phyloP scores from a whole-genome alignment of 305 asterid genomes.

The Rubia tinctorum region DNA sequence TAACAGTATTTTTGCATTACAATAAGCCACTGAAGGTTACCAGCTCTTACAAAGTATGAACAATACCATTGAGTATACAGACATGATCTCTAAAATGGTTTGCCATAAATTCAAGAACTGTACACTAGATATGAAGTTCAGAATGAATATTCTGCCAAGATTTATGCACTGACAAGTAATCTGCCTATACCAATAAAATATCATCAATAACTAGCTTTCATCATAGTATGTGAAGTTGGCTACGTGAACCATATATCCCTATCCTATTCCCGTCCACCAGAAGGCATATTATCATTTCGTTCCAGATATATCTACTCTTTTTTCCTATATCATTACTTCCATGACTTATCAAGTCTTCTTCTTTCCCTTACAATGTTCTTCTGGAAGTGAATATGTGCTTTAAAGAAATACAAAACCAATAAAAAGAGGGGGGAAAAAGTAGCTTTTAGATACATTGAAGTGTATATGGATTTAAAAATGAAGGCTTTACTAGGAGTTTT shows the following conservation, averaged over 20 bases:
- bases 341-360: background rate
- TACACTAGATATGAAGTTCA: background rate
- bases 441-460: background rate
- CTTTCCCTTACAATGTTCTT: background rate
- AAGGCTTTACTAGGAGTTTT: background rate
- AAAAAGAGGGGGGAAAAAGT: too few relatives aligned
- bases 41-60: background rate
- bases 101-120: background rate
- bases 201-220: background rate
- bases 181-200: background rate
- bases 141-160: background rate
- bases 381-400: background rate
- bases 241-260: background rate
- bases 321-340: background rate
- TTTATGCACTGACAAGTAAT: background rate
- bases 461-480: background rate
- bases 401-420: too few relatives aligned
- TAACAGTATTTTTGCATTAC: too few relatives aligned
- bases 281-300: background rate
- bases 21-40: background rate
- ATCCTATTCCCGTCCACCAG: background rate
- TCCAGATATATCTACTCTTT: background rate
- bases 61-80: background rate
- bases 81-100: background rate
- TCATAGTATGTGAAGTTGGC: background rate